A percentile compares a stretch with the other conserved stretches of the same genome.
phyloP scores from a whole-genome alignment of 768 basidiomycete genomes.

The Lactifluus subvellereus region DNA sequence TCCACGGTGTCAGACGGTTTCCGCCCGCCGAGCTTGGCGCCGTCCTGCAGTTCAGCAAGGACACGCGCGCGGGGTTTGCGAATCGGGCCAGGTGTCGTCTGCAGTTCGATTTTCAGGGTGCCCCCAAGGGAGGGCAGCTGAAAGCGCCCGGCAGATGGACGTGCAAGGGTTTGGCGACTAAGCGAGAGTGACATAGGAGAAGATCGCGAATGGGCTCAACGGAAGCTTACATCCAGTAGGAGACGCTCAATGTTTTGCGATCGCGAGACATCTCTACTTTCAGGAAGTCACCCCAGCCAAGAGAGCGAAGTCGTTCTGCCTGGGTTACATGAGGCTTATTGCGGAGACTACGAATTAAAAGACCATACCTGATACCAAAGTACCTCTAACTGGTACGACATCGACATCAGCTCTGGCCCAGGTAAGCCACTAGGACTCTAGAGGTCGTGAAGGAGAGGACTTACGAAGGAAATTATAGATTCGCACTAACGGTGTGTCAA shows the following conservation, averaged over 20 bases:
- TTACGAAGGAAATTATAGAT: conserved; percentile 85
- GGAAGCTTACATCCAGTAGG: conserved; percentile 78
- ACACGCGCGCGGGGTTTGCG: conserved; percentile 50
- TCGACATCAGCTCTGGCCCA: conserved; percentile 73
- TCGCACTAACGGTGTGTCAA: conserved; percentile 81
- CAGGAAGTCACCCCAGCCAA: conserved; percentile 82
- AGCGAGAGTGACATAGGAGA: conserved; percentile 24
- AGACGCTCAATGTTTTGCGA: conserved; percentile 59
- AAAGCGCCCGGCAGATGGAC: conserved; percentile 31
- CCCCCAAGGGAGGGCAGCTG: conserved; percentile 63
- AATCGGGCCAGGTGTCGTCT: conserved; percentile 48
- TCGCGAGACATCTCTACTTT: conserved; percentile 63
- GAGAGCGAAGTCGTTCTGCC: conserved; percentile 72
- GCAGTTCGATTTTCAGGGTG: conserved; percentile 64
- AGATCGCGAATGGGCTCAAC: background rate
- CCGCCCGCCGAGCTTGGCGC: conserved; percentile 50
- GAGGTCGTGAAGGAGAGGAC: conserved; percentile 28
- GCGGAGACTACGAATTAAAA: background rate
- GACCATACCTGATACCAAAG: conserved; percentile 64
- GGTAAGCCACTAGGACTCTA: conserved; percentile 15
- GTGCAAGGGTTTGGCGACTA: conserved; percentile 35
- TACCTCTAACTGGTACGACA: conserved; percentile 90
- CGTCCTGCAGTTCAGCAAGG: conserved; percentile 57
- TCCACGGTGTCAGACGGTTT: conserved; percentile 71
- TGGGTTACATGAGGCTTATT: conserved; percentile 20